Conservation (phyloP, 352 stramenopile species). For the Halophytophthora batemanensis region DNA sequence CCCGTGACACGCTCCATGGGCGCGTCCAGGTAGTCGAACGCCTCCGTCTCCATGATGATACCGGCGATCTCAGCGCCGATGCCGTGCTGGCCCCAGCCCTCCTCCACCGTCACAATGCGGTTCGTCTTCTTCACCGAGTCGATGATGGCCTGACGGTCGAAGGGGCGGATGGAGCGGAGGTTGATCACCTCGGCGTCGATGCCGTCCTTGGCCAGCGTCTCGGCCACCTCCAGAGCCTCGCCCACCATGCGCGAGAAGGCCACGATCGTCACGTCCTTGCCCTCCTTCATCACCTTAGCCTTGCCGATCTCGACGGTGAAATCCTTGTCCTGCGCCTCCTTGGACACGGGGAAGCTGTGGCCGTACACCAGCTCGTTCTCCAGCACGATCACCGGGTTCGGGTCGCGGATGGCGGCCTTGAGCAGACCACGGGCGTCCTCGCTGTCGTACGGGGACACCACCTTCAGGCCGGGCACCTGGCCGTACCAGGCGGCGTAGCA, state of each 20-base stretch:
- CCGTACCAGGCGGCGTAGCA: slow-evolving; percentile 99
- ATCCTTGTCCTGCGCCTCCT: slow-evolving; percentile 96
- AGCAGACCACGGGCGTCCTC: slow-evolving; percentile 99
- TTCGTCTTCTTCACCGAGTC: slow-evolving; percentile 98
- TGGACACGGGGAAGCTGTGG: slow-evolving; percentile 95
- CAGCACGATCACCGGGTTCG: slow-evolving; percentile 98
- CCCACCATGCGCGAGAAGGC: slow-evolving; percentile 97
- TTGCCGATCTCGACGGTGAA: slow-evolving; percentile 98
- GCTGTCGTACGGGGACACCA: slow-evolving; percentile 95
- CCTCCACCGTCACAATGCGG: slow-evolving; percentile 96
- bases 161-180: slow-evolving; percentile 92
- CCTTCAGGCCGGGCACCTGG: slow-evolving; percentile 97
- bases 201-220: slow-evolving; percentile 92
- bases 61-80: slow-evolving; percentile 97
- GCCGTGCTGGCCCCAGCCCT: slow-evolving; percentile 95
- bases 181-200: slow-evolving; percentile 96
- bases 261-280: slow-evolving; percentile 98
- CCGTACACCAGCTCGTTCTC: slow-evolving; percentile 99
- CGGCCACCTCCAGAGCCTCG: slow-evolving; percentile 94
- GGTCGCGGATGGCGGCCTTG: slow-evolving; percentile 99
- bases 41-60: slow-evolving; percentile 97
- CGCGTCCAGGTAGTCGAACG: slow-evolving; percentile 99
- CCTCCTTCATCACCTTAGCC: slow-evolving; percentile 97
- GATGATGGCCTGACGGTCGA: slow-evolving; percentile 97
- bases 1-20: slow-evolving; percentile 96